Conservation (phyloP, 345 rosid genomes). For the Salix dunnii region DNA sequence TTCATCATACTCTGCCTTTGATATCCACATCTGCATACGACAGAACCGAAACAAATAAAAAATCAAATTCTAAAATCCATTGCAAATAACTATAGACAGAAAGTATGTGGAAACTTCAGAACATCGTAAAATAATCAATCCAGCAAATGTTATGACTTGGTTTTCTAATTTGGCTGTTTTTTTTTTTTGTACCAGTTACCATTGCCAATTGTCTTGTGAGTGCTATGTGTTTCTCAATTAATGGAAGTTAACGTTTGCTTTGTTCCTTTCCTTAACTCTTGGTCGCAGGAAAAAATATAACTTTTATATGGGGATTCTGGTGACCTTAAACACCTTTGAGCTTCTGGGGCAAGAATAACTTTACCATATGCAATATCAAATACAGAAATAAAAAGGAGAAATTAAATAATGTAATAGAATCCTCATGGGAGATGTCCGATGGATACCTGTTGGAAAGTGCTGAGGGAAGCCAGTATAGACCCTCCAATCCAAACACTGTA, state of each 20-base stretch:
- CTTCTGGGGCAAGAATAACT: not conserved
- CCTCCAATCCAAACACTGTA: constrained; percentile 41
- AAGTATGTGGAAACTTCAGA: no score
- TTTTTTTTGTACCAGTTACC: not conserved
- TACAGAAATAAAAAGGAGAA: not conserved
- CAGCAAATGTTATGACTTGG: not conserved
- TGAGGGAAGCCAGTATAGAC: constrained; percentile 34
- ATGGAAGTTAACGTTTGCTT: not conserved
- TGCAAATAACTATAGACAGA: not conserved
- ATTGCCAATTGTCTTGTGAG: not conserved
- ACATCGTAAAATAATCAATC: no score
- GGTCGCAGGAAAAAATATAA: not conserved
- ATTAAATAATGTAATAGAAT: not conserved
- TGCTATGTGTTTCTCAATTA: not conserved
- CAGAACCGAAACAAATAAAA: not conserved
- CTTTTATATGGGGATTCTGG: not conserved
- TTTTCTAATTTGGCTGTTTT: not conserved
- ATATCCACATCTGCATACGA: not conserved
- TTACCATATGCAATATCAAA: not conserved
- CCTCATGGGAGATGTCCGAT: not conserved
- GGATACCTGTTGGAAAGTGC: constrained; percentile 3
- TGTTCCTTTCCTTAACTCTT: not conserved
- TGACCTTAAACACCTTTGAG: not conserved
- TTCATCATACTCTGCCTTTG: not conserved
- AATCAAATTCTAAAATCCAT: no score